phyloP scores from a whole-genome alignment of 371 early-diverging fungal genomes.

The Rhizomucor miehei region DNA sequence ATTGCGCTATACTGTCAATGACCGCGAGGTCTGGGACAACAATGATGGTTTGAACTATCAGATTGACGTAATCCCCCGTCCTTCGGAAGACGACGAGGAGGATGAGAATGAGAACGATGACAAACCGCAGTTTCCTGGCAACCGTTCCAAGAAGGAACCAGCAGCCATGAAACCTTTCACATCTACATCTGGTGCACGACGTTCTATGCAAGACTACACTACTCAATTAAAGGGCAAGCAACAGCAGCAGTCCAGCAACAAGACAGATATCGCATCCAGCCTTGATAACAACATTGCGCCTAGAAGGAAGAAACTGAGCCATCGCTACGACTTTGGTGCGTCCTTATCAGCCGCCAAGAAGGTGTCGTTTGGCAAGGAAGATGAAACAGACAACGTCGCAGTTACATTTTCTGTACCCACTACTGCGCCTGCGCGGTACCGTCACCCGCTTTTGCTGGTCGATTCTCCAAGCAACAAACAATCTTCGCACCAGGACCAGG shows the following conservation, averaged over 20 bases:
- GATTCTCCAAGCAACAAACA: background rate
- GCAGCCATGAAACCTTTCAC: too few relatives aligned
- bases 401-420: too few relatives aligned
- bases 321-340: constrained; percentile 41
- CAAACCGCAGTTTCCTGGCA: background rate
- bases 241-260: background rate
- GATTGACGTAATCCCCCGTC: constrained; percentile 23
- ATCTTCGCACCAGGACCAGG: constrained; percentile 4
- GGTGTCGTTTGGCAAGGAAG: background rate
- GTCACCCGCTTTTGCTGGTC: background rate
- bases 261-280: background rate
- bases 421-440: background rate
- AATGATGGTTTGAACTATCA: constrained; percentile 73
- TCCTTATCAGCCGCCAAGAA: constrained; percentile 33
- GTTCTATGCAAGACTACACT: too few relatives aligned
- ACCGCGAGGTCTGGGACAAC: constrained; percentile 80
- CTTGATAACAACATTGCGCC: background rate
- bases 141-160: background rate
- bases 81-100: background rate
- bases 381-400: too few relatives aligned
- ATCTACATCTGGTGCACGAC: too few relatives aligned
- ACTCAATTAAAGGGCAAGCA: too few relatives aligned
- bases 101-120: constrained; percentile 1
- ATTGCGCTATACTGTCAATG: constrained; percentile 51
- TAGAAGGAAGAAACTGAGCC: constrained; percentile 26